Conservation (phyloP, 2,329 filamentous ascomycete genomes). For the Aspergillus quadricinctus region DNA sequence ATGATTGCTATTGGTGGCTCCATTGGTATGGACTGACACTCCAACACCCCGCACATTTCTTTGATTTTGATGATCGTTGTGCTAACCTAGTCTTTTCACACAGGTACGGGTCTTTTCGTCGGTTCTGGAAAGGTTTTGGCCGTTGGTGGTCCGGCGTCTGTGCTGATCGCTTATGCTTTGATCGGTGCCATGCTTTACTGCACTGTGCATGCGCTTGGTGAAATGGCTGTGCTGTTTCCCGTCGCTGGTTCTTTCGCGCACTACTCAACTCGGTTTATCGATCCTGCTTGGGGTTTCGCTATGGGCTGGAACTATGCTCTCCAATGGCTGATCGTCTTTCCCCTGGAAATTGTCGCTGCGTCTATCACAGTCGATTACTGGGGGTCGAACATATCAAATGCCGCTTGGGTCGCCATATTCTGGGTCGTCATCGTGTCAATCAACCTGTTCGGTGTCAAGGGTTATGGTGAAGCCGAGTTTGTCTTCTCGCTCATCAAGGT, state of each 20-base stretch:
- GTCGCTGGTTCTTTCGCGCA: slow-evolving; percentile 89
- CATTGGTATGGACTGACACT: slow-evolving; percentile 55
- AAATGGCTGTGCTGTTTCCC: slow-evolving; percentile 85
- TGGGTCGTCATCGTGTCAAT: slow-evolving; percentile 70
- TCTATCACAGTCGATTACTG: slow-evolving; percentile 81
- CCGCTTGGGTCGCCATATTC: slow-evolving; percentile 80
- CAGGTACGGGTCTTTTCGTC: slow-evolving; percentile 80
- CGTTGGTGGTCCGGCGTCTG: slow-evolving; percentile 69
- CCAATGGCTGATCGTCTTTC: slow-evolving; percentile 80
- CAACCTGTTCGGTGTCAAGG: slow-evolving; percentile 83
- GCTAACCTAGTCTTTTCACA: slow-evolving; percentile 7
- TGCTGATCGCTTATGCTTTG: slow-evolving; percentile 72
- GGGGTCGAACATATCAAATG: slow-evolving; percentile 60
- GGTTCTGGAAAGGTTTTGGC: slow-evolving; percentile 69
- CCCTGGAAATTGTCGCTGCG: slow-evolving; percentile 81
- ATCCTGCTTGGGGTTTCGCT: slow-evolving; percentile 90
- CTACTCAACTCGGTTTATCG: slow-evolving; percentile 86
- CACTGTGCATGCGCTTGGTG: slow-evolving; percentile 85
- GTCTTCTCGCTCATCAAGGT: slow-evolving; percentile 84
- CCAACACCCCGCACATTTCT: too few relatives aligned
- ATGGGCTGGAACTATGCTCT: slow-evolving; percentile 95
- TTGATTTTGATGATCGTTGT: not conserved
- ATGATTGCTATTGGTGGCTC: slow-evolving; percentile 97
- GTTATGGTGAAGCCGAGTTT: slow-evolving; percentile 87
- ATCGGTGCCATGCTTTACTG: slow-evolving; percentile 87